Conservation (phyloP, 2,329 filamentous ascomycete genomes). For the Lanzia echinophila region DNA sequence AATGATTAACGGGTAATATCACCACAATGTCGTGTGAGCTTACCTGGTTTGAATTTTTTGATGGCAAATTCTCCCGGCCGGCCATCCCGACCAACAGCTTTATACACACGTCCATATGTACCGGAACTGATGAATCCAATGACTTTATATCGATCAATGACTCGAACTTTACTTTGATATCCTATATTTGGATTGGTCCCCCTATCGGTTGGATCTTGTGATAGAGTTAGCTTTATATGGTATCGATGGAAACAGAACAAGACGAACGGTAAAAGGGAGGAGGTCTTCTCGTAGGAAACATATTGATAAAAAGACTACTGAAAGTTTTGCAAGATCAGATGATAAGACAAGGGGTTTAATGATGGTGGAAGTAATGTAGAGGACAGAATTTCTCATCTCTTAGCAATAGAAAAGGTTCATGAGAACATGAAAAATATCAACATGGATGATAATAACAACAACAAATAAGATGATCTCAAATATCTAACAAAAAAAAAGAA, state of each 20-base stretch:
- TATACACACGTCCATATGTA: constrained; percentile 97
- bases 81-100: constrained; percentile 72
- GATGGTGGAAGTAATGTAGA: neutral
- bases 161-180: constrained; percentile 74
- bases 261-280: constrained; percentile 25
- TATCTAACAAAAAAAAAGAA: constrained; percentile 7
- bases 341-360: constrained; percentile 11
- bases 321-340: constrained; percentile 11
- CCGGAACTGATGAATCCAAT: constrained; percentile 97
- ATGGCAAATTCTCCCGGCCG: constrained; percentile 85
- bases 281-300: constrained; percentile 26
- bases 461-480: constrained; percentile 3
- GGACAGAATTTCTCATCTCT: neutral
- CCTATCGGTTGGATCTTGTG: constrained; percentile 47
- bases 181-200: constrained; percentile 37
- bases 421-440: neutral
- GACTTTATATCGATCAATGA: constrained; percentile 90
- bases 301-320: constrained; percentile 11
- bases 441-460: constrained; percentile 8
- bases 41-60: constrained; percentile 66
- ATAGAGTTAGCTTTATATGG: constrained; percentile 9
- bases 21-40: neutral
- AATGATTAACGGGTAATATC: neutral
- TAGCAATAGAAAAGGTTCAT: neutral
- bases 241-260: constrained; percentile 29